Base-by-base conservation (phyloP, 108 stramenopile species). In the Chaetoceros tenuissimus region DNA sequence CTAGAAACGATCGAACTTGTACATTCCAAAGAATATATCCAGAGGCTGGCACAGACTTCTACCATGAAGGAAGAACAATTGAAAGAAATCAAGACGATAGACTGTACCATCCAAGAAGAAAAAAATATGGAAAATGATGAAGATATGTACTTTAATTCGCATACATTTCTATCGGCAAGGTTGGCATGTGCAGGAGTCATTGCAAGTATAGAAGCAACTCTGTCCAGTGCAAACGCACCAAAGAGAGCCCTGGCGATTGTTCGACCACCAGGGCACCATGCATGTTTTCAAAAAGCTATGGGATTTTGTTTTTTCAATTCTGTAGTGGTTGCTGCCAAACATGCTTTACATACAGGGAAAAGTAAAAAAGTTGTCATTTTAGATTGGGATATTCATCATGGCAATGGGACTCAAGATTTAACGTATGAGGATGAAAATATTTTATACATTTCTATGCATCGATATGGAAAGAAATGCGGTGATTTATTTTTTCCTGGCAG, bases 251-350 rank as follows among this genome's bases (percentile, higher is more conserved):
- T 69, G 24, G 68, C 68, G 16, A 2, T 69, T 2, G 68, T 69
- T 3, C 53, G 68, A 17, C 68, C 68, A 27, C 68, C 68, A 1
- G 61, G 68, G 22, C 68, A 69, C 28, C 68, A 69, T 57, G 68
- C 68, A 2, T 24, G 5, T 17, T n/a, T 31, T 1, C 18, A 62
- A 20, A 18, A 62, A 21, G 50, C 54, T 8, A 69, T 69, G 68
- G 68, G 81, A 23, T 82, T 78, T 60, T 82, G 80, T 51, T 82
- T 71, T 48, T 65, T 82, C 51, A 78, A 82, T 55, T 72, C 72
- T 64, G 72, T 74, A 24, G 80, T 74, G 1, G 57, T 62, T 30
- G 74, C 68, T n/a, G 55, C 56, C 29, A 67, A 64, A 24, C 44
- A 55, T 28, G 67, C 46, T 26, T 19, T 48, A 28, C 40, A n/a